Conservation (phyloP, 2,329 filamentous ascomycete species). For the Microsporum canis region DNA sequence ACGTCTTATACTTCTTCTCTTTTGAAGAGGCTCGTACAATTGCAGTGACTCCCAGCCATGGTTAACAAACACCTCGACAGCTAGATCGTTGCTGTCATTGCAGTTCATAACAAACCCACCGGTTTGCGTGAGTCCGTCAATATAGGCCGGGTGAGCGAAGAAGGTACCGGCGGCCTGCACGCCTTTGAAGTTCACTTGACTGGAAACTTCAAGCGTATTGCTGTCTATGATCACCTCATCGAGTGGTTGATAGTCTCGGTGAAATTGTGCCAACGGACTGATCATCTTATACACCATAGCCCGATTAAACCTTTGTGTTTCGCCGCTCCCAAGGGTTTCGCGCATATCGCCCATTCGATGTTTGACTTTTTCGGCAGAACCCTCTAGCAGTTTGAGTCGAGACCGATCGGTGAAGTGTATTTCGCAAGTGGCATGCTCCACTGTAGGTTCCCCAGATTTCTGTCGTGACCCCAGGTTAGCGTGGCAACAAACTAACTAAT, state of each 20-base stretch:
- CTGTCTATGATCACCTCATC: conserved; percentile 28
- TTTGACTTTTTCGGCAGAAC: conserved; percentile 6
- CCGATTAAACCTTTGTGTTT: conserved; percentile 23
- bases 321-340: conserved; percentile 19
- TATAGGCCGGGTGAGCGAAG: conserved; percentile 26
- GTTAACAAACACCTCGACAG: conserved; percentile 25
- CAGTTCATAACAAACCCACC: conserved; percentile 31
- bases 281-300: conserved; percentile 31
- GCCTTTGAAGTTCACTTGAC: conserved; percentile 23
- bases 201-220: conserved; percentile 26
- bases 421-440: conserved; percentile 6
- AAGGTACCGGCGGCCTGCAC: conserved; percentile 18
- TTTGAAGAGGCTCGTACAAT: conserved; percentile 16
- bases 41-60: conserved; percentile 27
- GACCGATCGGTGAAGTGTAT: conserved; percentile 2
- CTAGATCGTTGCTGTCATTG: conserved; percentile 19
- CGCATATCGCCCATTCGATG: conserved; percentile 17
- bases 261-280: conserved; percentile 26
- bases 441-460: neutral
- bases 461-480: neutral
- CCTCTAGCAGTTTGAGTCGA: conserved; percentile 20
- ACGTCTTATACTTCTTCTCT: conserved; percentile 11
- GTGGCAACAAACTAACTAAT: neutral
- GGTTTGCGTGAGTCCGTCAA: conserved; percentile 28
- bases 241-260: conserved; percentile 26